A percentile compares a stretch with the other conserved stretches of the same genome.
These are phyloP conservation scores for Oropetium thomaeum DNA, from an alignment of 176 grass and related monocot genomes.

Conservation along the genomic window DNA sequence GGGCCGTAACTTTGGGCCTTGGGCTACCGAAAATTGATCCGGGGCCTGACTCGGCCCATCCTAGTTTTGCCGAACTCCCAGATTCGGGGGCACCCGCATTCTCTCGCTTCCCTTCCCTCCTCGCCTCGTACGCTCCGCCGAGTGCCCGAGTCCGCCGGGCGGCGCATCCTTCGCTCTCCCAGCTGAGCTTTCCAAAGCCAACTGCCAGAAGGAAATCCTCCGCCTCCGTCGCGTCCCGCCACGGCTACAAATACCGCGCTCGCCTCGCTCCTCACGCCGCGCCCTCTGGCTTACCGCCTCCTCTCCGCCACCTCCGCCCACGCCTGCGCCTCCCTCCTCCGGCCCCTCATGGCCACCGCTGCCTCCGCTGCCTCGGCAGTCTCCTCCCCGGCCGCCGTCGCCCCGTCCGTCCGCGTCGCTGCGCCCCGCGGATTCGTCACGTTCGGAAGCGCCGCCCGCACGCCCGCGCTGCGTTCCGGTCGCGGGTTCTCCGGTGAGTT, in stretches of 20 bases:
- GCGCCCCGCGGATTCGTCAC: slow-evolving; percentile 30
- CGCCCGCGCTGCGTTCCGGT: slow-evolving; percentile 22
- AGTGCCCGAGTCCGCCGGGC: not conserved
- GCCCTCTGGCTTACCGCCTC: slow-evolving; percentile 47
- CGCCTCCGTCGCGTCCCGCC: not conserved
- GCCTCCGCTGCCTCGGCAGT: slow-evolving; percentile 2
- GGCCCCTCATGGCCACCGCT: slow-evolving; percentile 34
- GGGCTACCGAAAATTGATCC: too few relatives aligned
- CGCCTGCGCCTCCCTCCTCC: not conserved
- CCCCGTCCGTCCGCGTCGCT: not conserved
- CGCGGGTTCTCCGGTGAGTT: slow-evolving; percentile 26
- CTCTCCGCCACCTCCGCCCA: not conserved
- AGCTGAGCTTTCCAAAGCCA: slow-evolving; percentile 33
- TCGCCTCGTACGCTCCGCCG: slow-evolving; percentile 49
- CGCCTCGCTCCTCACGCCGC: slow-evolving; percentile 4
- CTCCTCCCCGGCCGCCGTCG: slow-evolving; percentile 22
- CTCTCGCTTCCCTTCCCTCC: not conserved
- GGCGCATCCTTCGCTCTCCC: not conserved
- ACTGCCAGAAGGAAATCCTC: not conserved
- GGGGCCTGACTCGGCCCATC: too few relatives aligned
- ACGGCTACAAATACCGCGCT: slow-evolving; percentile 28
- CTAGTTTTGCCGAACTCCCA: too few relatives aligned
- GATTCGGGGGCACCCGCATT: not conserved
- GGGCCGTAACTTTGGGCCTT: too few relatives aligned
- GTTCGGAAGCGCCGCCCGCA: slow-evolving; percentile 8